Evolutionary conservation across 2,329 filamentous ascomycete species (phyloP).

Genomic region (Fonsecaea multimorphosa): DNA sequence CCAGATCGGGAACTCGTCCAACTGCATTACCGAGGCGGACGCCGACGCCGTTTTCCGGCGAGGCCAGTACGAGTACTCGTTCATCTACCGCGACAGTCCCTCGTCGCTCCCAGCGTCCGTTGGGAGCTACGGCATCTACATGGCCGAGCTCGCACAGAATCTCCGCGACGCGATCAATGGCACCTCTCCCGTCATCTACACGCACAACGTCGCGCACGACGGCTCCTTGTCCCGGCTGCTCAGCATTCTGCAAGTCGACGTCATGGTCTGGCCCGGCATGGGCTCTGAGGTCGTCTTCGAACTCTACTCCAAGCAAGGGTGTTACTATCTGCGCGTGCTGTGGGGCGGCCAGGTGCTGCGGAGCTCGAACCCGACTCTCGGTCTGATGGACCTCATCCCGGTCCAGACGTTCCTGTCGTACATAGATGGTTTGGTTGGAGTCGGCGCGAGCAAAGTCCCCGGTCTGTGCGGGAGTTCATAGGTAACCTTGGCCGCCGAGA

Average conservation of each 20-base stretch:
- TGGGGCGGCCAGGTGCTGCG: constrained; percentile 71
- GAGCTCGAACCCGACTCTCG: constrained; percentile 73
- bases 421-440: constrained; percentile 72
- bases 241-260: constrained; percentile 71
- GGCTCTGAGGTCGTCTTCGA: constrained; percentile 80
- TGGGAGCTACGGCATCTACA: constrained; percentile 72
- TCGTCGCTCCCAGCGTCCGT: constrained; percentile 67
- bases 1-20: constrained; percentile 57
- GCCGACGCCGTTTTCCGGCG: constrained; percentile 75
- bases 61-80: constrained; percentile 81
- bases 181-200: constrained; percentile 59
- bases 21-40: constrained; percentile 67
- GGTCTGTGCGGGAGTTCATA: constrained; percentile 42
- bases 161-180: constrained; percentile 61
- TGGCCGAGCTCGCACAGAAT: constrained; percentile 72
- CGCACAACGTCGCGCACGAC: constrained; percentile 82
- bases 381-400: constrained; percentile 72
- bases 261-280: constrained; percentile 87
- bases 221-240: constrained; percentile 72
- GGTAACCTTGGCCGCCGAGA: no score
- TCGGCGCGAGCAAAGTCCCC: constrained; percentile 51
- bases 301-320: constrained; percentile 61
- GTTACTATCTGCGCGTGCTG: constrained; percentile 68
- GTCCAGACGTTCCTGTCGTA: constrained; percentile 69
- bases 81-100: constrained; percentile 72